Conservation (phyloP, 805 yeast genomes). For the Deakozyma indianensis region DNA sequence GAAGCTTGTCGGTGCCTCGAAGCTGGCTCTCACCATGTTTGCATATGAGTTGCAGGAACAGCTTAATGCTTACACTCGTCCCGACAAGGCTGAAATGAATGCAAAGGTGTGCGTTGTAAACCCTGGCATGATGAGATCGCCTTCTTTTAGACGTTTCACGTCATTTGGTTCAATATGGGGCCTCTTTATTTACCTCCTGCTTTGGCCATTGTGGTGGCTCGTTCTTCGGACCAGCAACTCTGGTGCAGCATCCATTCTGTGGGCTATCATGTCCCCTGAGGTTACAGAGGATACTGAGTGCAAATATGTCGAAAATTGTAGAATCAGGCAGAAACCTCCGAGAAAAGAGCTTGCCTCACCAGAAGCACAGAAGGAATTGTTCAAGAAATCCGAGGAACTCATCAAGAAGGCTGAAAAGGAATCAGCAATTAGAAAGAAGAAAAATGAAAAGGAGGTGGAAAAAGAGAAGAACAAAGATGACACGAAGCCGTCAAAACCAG, state of each 20-base stretch:
- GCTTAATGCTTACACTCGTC: constrained; percentile 42
- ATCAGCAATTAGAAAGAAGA: constrained; percentile 55
- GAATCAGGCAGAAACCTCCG: constrained; percentile 29
- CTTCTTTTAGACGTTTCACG: constrained; percentile 64
- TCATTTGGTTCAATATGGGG: constrained; percentile 54
- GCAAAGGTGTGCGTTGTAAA: constrained; percentile 64
- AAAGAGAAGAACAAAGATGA: constrained; percentile 3
- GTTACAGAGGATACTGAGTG: constrained; percentile 50
- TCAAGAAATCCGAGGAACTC: constrained; percentile 41
- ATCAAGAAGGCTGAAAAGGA: constrained; percentile 52
- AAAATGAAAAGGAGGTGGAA: constrained; percentile 5
- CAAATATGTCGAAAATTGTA: constrained; percentile 60
- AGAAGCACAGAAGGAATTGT: constrained; percentile 46
- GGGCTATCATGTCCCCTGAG: constrained; percentile 59
- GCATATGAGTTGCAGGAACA: constrained; percentile 67
- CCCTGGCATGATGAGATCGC: constrained; percentile 86
- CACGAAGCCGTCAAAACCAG: neutral
- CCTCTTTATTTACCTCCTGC: constrained; percentile 44
- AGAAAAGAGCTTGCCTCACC: constrained; percentile 52
- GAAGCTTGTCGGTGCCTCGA: constrained; percentile 69
- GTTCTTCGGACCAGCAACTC: constrained; percentile 58
- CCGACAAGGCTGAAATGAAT: constrained; percentile 54
- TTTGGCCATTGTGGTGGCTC: constrained; percentile 76
- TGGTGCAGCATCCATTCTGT: constrained; percentile 69
- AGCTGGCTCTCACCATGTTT: constrained; percentile 59